Base-by-base conservation (phyloP, 164 flowering plant genomes). In the Vitis rupestris region DNA sequence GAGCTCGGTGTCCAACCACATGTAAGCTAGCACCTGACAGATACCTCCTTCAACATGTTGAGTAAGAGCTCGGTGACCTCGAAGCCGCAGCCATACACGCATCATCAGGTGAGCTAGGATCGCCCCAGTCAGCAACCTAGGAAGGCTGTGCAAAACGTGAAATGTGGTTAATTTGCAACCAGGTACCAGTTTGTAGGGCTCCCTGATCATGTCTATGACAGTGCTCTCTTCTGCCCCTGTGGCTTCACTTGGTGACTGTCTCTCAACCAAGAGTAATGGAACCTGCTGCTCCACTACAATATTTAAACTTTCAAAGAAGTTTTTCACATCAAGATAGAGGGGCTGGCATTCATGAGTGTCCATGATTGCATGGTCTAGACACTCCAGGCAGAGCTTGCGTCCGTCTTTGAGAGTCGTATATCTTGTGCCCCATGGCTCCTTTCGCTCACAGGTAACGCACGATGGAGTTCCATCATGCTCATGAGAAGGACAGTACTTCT, bases 371-470 rank as follows among this genome's bases (percentile, higher is more conserved):
- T 97, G 88, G 70, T 90, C 94, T 61, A 90, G 76, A 72, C 98
- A 93, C 78, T 93, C 97, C 4, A 93, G 80, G 73, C 98, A 93
- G 61, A 90, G 94, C 76, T 83, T 93, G 61, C 98, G 85, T 59
- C 98, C 97, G 77, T 93, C 98, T 61, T 85, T 76, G 27, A 89
- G 88, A 49, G 85, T 70, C 63, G 85, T 79, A 72, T 84, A 93
- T 74, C 70, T 75, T 52, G 82, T 74, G 49, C 85, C 94, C 31
- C 78, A 79, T 69, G 94, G 82, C 98, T 93, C 97, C 97, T 90
- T 87, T 69, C 97, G 81, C 72, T 91, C 98, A 78, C 98, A 93
- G 79, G 97, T 91, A 81, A 97, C 90, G 60, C 98, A 93, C 15
- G 97, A 76, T 31, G 98, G 94, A 68, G 97, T 93, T 17, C 77